Percentiles rank a stretch among this genome's conserved stretches.
Conservation (phyloP, 2,329 filamentous ascomycete species). For the Lasiodiplodia gonubiensis region DNA sequence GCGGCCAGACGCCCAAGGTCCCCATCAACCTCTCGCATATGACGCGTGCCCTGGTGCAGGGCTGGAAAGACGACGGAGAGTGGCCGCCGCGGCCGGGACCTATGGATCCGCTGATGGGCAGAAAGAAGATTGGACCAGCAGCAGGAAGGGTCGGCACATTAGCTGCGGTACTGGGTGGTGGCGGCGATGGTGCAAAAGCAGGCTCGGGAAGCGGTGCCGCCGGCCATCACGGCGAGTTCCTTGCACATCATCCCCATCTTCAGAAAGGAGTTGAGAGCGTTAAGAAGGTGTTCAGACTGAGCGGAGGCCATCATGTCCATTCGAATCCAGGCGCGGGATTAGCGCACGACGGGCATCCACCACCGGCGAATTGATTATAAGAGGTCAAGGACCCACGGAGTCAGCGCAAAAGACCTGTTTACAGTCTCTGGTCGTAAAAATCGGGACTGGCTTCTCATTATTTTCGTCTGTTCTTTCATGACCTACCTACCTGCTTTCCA, state of each 20-base stretch:
- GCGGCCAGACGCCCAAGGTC: conserved; percentile 79
- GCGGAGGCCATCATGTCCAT: conserved; percentile 28
- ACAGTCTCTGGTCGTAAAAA: neutral
- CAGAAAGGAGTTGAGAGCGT: conserved; percentile 53
- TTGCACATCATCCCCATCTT: conserved; percentile 48
- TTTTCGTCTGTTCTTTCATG: neutral
- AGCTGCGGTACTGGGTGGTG: conserved; percentile 27
- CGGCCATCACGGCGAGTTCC: conserved; percentile 37
- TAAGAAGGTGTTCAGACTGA: conserved; percentile 51
- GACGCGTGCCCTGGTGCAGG: conserved; percentile 78
- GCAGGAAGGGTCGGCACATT: conserved; percentile 19
- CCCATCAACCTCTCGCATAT: conserved; percentile 88
- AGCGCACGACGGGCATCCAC: neutral
- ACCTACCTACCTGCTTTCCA: neutral
- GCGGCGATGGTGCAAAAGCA: conserved; percentile 1
- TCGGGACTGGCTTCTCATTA: neutral
- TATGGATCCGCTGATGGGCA: conserved; percentile 52
- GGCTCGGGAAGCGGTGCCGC: conserved; percentile 28
- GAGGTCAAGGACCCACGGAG: neutral
- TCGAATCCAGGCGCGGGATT: neutral
- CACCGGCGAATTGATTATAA: neutral
- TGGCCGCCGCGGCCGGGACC: conserved; percentile 76
- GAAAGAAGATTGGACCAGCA: conserved; percentile 38
- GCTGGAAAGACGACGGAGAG: conserved; percentile 92
- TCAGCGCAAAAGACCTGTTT: neutral